These are phyloP conservation scores for Trypanosoma scelopori DNA, from an alignment of 208 protist species.

Conservation along the genomic window DNA sequence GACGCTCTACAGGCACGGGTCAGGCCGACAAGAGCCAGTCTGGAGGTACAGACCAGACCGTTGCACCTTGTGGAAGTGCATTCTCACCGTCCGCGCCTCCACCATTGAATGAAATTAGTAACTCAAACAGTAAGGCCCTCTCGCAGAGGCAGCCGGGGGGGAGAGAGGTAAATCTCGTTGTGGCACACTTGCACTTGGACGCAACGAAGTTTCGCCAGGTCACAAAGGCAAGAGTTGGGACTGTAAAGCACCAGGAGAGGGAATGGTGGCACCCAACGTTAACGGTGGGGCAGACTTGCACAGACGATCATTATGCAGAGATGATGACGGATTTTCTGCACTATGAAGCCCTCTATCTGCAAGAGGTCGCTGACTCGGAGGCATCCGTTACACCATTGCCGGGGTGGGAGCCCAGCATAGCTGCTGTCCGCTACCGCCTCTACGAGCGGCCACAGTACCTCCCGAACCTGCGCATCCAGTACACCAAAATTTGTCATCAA, in stretches of 20 bases:
- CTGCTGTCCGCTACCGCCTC: constrained; percentile 34
- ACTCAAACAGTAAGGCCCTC: neutral
- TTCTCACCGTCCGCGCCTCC: too few species aligned
- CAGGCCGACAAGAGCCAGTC: neutral
- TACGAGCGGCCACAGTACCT: constrained; percentile 35
- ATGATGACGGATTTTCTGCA: constrained; percentile 53
- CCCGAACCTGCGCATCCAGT: constrained; percentile 38
- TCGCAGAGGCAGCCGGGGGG: neutral
- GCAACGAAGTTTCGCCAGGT: constrained; percentile 34
- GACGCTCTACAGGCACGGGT: constrained; percentile 2
- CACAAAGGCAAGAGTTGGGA: neutral
- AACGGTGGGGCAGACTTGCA: constrained; percentile 52
- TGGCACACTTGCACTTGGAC: constrained; percentile 69
- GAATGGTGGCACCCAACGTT: constrained; percentile 58
- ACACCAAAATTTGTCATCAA: constrained; percentile 36
- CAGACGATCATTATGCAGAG: constrained; percentile 62
- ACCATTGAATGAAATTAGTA: neutral
- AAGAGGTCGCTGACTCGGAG: constrained; percentile 41
- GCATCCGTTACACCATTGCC: constrained; percentile 35
- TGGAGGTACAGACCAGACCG: too few species aligned
- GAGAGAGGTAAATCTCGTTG: constrained; percentile 39
- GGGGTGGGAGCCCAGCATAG: constrained; percentile 29
- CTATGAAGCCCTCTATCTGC: constrained; percentile 38
- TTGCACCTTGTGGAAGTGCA: too few species aligned
- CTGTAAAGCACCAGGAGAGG: neutral